Evolutionary conservation across 2,329 filamentous ascomycete species (phyloP).

Genomic region (Pseudocercospora macadamiae): DNA sequence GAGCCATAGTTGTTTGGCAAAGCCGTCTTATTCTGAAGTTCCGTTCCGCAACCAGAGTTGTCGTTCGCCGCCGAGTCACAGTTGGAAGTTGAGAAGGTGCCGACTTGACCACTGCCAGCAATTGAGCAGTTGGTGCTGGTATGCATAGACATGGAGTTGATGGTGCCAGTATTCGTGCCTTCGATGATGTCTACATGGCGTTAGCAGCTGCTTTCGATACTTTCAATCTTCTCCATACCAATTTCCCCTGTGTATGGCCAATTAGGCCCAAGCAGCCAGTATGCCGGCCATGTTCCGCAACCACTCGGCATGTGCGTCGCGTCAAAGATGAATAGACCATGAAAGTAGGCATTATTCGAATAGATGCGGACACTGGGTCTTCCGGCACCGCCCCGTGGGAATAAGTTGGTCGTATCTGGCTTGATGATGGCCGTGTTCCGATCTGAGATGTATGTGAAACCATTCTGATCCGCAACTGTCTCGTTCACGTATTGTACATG

Average conservation of each 20-base stretch:
- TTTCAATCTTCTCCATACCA: constrained; percentile 22
- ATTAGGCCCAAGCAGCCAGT: constrained; percentile 53
- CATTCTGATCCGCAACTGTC: constrained; percentile 39
- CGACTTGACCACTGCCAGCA: constrained; percentile 36
- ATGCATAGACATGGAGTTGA: constrained; percentile 39
- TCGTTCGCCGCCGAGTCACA: constrained; percentile 32
- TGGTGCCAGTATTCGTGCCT: constrained; percentile 35
- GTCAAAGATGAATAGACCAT: constrained; percentile 45
- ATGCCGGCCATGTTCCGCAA: constrained; percentile 47
- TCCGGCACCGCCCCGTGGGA: constrained; percentile 42
- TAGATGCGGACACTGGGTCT: constrained; percentile 40
- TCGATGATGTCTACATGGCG: constrained; percentile 43
- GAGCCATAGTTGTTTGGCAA: constrained; percentile 40
- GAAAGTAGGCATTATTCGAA: constrained; percentile 42
- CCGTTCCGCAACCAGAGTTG: constrained; percentile 38
- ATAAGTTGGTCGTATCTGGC: constrained; percentile 45
- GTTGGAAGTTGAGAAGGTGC: constrained; percentile 30
- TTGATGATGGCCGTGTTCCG: constrained; percentile 36
- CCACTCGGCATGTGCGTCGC: constrained; percentile 43
- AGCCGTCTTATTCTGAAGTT: constrained; percentile 22
- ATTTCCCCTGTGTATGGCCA: constrained; percentile 41
- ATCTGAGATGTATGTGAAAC: constrained; percentile 29
- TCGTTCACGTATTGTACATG: constrained; percentile 48
- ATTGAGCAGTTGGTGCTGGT: constrained; percentile 37
- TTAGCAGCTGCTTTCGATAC: not conserved